phyloP scores from a whole-genome alignment of 2,329 filamentous ascomycete genomes.

The Botryotinia globosa region DNA sequence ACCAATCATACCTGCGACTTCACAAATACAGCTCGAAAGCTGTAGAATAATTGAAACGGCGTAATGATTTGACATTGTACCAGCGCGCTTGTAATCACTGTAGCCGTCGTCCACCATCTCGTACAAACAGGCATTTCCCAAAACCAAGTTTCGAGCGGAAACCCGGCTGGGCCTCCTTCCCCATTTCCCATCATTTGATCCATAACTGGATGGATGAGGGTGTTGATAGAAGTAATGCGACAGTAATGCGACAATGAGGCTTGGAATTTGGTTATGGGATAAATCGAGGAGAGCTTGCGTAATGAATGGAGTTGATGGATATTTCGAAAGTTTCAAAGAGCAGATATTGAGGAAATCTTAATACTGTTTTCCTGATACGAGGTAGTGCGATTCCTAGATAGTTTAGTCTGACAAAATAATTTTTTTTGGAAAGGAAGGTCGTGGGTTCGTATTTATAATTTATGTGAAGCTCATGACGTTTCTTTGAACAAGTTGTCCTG shows the following conservation, averaged over 20 bases:
- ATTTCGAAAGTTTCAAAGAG: background rate
- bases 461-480: background rate
- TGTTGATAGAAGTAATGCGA: background rate
- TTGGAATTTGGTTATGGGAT: background rate
- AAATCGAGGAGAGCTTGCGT: background rate
- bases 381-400: background rate
- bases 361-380: background rate
- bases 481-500: slow-evolving; percentile 20
- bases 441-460: background rate
- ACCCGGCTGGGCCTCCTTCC: slow-evolving; percentile 52
- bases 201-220: slow-evolving; percentile 27
- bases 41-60: slow-evolving; percentile 96
- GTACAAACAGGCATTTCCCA: slow-evolving; percentile 98
- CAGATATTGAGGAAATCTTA: too few relatives aligned
- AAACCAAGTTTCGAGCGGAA: slow-evolving; percentile 96
- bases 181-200: slow-evolving; percentile 40
- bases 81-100: slow-evolving; percentile 79
- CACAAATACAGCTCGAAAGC: slow-evolving; percentile 83
- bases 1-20: slow-evolving; percentile 75
- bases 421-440: background rate
- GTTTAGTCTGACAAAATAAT: background rate
- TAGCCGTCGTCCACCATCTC: slow-evolving; percentile 93
- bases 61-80: slow-evolving; percentile 92
- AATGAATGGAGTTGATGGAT: background rate
- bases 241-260: slow-evolving; percentile 2